phyloP scores from a whole-genome alignment of 2,329 filamentous ascomycete species.

The Penicillium brevicompactum region DNA sequence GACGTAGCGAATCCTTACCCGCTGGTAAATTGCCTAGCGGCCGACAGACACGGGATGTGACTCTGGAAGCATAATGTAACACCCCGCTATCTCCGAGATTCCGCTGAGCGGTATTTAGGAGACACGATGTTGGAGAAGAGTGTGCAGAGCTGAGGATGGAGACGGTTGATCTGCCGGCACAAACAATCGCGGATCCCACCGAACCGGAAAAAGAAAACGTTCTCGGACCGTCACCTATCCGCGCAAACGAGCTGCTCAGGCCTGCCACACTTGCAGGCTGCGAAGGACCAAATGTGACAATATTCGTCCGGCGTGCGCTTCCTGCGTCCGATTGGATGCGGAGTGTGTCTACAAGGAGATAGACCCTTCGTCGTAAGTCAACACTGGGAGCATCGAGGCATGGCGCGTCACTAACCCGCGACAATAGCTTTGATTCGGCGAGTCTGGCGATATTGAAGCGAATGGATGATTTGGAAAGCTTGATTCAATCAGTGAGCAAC shows the following conservation, averaged over 20 bases:
- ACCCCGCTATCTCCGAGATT: constrained; percentile 1
- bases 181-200: not conserved
- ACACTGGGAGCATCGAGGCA: not conserved
- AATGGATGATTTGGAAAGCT: constrained; percentile 8
- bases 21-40: not conserved
- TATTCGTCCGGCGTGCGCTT: not conserved
- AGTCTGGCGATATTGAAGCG: constrained; percentile 10
- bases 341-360: not conserved
- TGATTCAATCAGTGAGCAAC: constrained; percentile 3
- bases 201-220: not conserved
- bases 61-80: not conserved
- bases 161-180: not conserved
- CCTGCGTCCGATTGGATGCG: not conserved
- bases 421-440: constrained; percentile 8
- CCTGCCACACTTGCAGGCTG: not conserved
- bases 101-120: constrained; percentile 4
- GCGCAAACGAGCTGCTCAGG: not conserved
- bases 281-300: not conserved
- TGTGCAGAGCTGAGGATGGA: not conserved
- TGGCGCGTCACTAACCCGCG: not conserved
- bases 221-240: not conserved
- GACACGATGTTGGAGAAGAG: not conserved
- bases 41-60: not conserved
- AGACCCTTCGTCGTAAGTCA: not conserved
- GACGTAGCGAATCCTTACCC: not conserved